A percentile compares a stretch with the other conserved stretches of the same genome.
phyloP scores from a whole-genome alignment of 768 basidiomycete species.

The Termitomyces sp. region DNA sequence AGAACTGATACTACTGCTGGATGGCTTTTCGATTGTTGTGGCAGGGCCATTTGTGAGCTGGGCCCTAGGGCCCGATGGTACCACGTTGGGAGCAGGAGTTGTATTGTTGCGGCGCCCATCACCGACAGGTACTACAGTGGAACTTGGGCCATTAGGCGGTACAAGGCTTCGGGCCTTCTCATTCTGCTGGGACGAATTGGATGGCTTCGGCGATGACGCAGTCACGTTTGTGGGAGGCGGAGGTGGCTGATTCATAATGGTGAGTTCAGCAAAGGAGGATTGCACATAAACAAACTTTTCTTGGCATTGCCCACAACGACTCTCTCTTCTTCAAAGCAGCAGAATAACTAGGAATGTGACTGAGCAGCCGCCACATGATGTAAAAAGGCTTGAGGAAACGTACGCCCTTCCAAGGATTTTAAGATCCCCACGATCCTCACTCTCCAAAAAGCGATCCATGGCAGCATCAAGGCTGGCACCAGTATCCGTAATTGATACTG shows the following conservation, averaged over 20 bases:
- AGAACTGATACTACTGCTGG: conserved; percentile 24
- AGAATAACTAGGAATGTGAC: conserved; percentile 46
- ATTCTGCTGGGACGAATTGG: conserved; percentile 16
- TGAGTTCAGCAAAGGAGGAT: not conserved
- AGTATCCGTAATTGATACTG: conserved; percentile 39
- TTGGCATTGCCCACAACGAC: conserved; percentile 41
- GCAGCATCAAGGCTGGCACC: conserved; percentile 53
- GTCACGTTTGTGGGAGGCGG: conserved; percentile 6
- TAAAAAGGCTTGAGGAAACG: conserved; percentile 19
- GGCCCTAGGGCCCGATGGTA: conserved; percentile 56
- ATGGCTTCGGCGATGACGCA: conserved; percentile 25
- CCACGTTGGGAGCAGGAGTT: conserved; percentile 25
- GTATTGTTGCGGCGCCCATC: conserved; percentile 34
- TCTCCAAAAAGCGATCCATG: conserved; percentile 63
- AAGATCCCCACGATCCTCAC: conserved; percentile 78
- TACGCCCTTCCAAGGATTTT: conserved; percentile 78
- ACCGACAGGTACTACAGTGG: conserved; percentile 21
- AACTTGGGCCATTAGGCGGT: conserved; percentile 35
- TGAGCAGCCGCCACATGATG: not conserved
- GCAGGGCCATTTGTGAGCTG: conserved; percentile 35
- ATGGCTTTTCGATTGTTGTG: conserved; percentile 24
- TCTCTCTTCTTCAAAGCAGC: conserved; percentile 75
- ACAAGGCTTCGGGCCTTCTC: conserved; percentile 30
- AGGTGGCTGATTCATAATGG: not conserved
- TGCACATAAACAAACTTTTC: conserved; percentile 21